Evolutionary conservation across 495 filamentous ascomycete genomes (phyloP).

Genomic region (Aspergillus nanangensis): DNA sequence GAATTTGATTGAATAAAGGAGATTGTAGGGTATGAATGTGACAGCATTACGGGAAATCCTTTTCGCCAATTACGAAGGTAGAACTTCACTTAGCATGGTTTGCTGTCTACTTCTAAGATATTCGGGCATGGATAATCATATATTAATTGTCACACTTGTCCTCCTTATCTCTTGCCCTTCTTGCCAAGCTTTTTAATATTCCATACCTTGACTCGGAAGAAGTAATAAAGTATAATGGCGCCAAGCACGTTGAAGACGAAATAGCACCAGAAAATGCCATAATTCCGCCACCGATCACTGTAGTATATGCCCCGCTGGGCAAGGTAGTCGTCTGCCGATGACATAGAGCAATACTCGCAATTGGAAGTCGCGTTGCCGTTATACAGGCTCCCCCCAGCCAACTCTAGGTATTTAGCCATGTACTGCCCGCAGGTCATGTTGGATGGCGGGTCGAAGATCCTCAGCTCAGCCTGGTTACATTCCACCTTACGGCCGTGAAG

Average conservation of each 20-base stretch:
- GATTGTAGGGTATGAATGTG: too few species aligned
- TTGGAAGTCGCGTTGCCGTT: conserved; percentile 33
- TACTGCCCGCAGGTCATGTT: conserved; percentile 54
- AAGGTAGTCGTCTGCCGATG: conserved; percentile 37
- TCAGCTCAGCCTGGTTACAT: conserved; percentile 52
- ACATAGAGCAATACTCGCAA: conserved; percentile 40
- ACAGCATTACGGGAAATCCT: too few species aligned
- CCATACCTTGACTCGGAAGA: conserved; percentile 35
- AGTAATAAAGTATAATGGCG: conserved; percentile 43
- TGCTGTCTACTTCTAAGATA: too few species aligned
- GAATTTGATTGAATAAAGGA: too few species aligned
- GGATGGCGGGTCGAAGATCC: conserved; percentile 45
- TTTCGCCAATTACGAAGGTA: too few species aligned
- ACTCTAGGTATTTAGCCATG: conserved; percentile 39
- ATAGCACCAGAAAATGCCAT: conserved; percentile 46
- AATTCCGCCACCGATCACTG: conserved; percentile 32
- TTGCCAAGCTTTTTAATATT: too few species aligned
- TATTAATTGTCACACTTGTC: too few species aligned
- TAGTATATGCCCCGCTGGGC: conserved; percentile 32
- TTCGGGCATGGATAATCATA: too few species aligned
- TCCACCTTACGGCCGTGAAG: conserved; percentile 50
- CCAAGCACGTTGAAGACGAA: conserved; percentile 41
- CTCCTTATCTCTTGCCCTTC: too few species aligned
- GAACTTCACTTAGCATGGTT: too few species aligned
- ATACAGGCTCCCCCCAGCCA: conserved; percentile 45